A percentile compares a stretch with the other conserved stretches of the same genome.
phyloP scores from a whole-genome alignment of 2,329 filamentous ascomycete species.

The Penicillium sclerotiorum region DNA sequence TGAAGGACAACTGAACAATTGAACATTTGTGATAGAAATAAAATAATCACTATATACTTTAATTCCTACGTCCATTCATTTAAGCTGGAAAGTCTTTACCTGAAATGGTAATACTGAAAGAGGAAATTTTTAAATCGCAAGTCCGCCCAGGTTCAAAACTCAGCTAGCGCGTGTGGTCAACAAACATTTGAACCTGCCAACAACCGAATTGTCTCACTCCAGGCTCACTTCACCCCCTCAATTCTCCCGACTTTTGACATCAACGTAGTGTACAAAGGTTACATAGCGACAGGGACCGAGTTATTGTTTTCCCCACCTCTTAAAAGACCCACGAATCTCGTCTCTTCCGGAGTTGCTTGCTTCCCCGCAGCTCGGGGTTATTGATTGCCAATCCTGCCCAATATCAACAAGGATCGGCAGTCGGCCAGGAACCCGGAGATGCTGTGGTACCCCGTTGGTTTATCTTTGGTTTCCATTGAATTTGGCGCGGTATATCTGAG shows the following conservation, averaged over 20 bases:
- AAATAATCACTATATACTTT: too few species aligned
- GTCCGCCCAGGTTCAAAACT: too few species aligned
- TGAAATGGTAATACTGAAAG: too few species aligned
- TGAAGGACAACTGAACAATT: too few species aligned
- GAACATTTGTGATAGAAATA: too few species aligned
- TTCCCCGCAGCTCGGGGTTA: constrained; percentile 23
- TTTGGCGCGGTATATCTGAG: too few species aligned
- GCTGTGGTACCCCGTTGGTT: background rate
- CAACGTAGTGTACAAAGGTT: constrained; percentile 15
- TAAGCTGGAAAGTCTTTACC: too few species aligned
- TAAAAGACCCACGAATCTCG: constrained; percentile 10
- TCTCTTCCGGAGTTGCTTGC: background rate
- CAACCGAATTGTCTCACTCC: background rate
- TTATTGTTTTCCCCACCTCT: constrained; percentile 10
- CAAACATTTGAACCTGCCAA: background rate
- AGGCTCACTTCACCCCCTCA: background rate
- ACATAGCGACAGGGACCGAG: constrained; percentile 13
- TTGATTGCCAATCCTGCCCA: constrained; percentile 8
- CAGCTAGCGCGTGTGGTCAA: background rate
- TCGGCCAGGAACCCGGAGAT: constrained; percentile 6
- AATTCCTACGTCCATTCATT: too few species aligned
- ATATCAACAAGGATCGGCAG: constrained; percentile 19
- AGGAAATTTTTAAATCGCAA: too few species aligned
- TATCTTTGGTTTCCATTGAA: too few species aligned
- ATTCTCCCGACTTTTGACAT: background rate